Conservation (phyloP, 495 filamentous ascomycete genomes). For the Penicillium lagena region DNA sequence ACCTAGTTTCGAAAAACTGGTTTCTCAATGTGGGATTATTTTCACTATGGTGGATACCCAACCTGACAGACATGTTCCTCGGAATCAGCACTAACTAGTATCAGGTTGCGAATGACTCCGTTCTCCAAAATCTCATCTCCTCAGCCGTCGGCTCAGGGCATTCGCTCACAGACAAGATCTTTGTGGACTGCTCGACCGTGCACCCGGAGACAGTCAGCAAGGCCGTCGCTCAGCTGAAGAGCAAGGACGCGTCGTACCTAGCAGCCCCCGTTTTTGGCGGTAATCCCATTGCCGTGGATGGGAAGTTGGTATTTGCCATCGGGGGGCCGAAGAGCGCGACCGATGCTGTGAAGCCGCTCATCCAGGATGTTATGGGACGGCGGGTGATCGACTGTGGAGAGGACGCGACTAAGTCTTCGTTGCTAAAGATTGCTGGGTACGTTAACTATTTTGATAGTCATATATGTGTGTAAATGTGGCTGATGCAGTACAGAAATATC, state of each 20-base stretch:
- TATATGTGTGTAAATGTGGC: too few relatives aligned
- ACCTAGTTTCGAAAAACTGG: slow-evolving; percentile 26
- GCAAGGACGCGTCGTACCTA: slow-evolving; percentile 29
- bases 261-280: slow-evolving; percentile 42
- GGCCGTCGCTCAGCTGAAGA: slow-evolving; percentile 27
- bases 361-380: slow-evolving; percentile 39
- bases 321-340: slow-evolving; percentile 30
- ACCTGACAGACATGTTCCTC: background rate
- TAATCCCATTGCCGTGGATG: slow-evolving; percentile 35
- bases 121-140: slow-evolving; percentile 30
- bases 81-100: background rate
- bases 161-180: slow-evolving; percentile 39
- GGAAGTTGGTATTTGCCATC: slow-evolving; percentile 42
- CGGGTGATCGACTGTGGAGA: slow-evolving; percentile 43
- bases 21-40: slow-evolving; percentile 34
- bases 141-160: slow-evolving; percentile 22
- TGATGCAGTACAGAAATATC: slow-evolving; percentile 25
- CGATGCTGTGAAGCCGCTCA: slow-evolving; percentile 33
- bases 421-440: slow-evolving; percentile 42
- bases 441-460: slow-evolving; percentile 1
- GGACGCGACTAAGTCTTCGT: slow-evolving; percentile 37
- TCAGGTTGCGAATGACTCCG: slow-evolving; percentile 37
- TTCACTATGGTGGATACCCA: slow-evolving; percentile 34
- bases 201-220: slow-evolving; percentile 33
- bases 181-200: slow-evolving; percentile 44